Conservation (phyloP, 139 green algal genomes). For the Raphidocelis subcapitata region DNA sequence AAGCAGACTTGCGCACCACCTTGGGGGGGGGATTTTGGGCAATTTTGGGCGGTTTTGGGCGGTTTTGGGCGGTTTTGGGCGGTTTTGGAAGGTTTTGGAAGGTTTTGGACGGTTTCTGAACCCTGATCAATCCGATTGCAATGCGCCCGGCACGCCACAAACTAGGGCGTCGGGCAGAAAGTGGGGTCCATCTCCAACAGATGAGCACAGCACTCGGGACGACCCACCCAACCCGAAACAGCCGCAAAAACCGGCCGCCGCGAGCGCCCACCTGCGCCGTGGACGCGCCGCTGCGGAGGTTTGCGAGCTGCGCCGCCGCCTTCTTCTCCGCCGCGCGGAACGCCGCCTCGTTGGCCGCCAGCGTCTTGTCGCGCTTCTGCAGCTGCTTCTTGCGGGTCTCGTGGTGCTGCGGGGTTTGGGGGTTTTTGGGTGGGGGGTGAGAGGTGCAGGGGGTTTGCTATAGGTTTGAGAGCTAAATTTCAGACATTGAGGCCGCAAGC, state of each 20-base stretch:
- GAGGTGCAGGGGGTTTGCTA: not conserved
- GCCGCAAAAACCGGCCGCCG: not conserved
- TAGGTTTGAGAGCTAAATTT: no score
- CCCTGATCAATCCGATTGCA: not conserved
- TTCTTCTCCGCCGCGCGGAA: conserved; percentile 91
- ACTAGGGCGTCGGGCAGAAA: no score
- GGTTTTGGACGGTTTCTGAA: no score
- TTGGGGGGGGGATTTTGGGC: not conserved
- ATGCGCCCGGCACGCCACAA: not conserved
- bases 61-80: no score
- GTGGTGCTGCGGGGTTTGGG: conserved; percentile 51
- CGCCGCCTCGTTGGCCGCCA: conserved; percentile 71
- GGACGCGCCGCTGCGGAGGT: conserved; percentile 41
- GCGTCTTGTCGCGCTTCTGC: conserved; percentile 82
- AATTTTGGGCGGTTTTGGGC: no score
- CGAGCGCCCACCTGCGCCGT: conserved; percentile 8
- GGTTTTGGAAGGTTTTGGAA: no score
- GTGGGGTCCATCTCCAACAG: no score
- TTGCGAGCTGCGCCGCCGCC: conserved; percentile 60
- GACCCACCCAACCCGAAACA: no score
- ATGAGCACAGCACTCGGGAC: no score
- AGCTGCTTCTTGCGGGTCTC: conserved; percentile 71
- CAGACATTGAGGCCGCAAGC: no score
- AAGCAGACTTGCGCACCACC: conserved; percentile 81
- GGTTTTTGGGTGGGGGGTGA: not conserved